Base-by-base conservation (phyloP, 2,329 filamentous ascomycete genomes). In the Diplodia intermedia region DNA sequence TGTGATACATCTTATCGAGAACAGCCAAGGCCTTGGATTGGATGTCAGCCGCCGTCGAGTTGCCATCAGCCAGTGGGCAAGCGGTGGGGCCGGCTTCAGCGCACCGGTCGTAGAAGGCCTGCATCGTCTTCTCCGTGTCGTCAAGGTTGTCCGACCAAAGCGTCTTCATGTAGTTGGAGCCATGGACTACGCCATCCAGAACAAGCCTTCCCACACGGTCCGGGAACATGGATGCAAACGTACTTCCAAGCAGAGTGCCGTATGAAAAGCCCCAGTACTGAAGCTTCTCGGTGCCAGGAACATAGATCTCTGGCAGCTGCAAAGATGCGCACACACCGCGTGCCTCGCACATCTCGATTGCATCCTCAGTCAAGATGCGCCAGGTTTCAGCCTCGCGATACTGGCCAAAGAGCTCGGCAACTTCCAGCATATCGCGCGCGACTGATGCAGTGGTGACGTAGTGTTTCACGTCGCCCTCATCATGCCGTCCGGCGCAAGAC, bases 201-300 rank as follows among this genome's bases (percentile, higher is more conserved):
- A 79, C 68, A 11, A 77, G 23, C 15, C 76, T 73, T 1, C 74
- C 75, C 12, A 80, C 74, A n/a, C 77, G 76, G 23, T 77, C 72
- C 3, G 79, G 77, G 54, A 75, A 79, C 77, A 80, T 78, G 33
- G 76, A 76, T 5, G 77, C 76, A 65, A 80, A 80, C 1, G 77
- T 80, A 0, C 72, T 70, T 1, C 79, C 79, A 6, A 80, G 75
- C 36, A 81, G 77, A 0, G 83, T 82, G 0, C 84, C 84, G 63
- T 86, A 86, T 7, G 79, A 82, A 67, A 84, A 78, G 4, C 83
- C 84, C 73, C 77, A 80, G 71, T 82, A 84, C 26, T 82, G 77
- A 15, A 85, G 70, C 65, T 71, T 73, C 61, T 79, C 76, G 33
- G 76, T 67, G 12, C 76, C 75, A 67, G 69, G 60, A 69, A 74